Conservation (phyloP, 441 rosid genomes). For the Syzygium syzygioides region DNA sequence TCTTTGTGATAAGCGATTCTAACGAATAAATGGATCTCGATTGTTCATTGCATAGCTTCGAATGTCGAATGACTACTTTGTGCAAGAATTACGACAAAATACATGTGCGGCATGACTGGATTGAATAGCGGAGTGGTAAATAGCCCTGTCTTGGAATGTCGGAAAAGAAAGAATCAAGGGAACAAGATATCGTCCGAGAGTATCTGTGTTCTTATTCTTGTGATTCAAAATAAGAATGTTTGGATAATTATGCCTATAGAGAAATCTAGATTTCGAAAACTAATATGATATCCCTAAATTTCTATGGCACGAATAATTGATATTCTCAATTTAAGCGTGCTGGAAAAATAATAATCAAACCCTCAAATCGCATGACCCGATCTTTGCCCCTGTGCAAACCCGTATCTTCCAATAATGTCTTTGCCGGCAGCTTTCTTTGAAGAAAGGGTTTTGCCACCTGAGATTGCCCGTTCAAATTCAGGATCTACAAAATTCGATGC, state of each 20-base stretch:
- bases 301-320: background rate
- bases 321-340: background rate
- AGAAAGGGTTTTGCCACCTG: background rate
- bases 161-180: background rate
- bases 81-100: background rate
- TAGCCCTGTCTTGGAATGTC: background rate
- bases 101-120: background rate
- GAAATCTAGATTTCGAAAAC: too few relatives aligned
- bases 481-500: too few relatives aligned
- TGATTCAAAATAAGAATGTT: background rate
- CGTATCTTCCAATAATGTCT: background rate
- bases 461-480: background rate
- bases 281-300: background rate
- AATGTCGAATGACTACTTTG: background rate
- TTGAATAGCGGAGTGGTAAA: background rate
- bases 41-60: background rate
- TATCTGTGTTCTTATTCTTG: background rate
- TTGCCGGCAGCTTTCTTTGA: accelerated
- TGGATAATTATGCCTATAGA: background rate
- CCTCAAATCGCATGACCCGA: background rate
- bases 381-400: background rate
- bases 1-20: background rate
- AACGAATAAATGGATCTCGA: background rate
- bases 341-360: too few relatives aligned
- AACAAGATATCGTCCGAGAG: background rate